Evolutionary conservation across 2,329 filamentous ascomycete genomes (phyloP).

Genomic region (Graphilbum ipis-grandicollis): DNA sequence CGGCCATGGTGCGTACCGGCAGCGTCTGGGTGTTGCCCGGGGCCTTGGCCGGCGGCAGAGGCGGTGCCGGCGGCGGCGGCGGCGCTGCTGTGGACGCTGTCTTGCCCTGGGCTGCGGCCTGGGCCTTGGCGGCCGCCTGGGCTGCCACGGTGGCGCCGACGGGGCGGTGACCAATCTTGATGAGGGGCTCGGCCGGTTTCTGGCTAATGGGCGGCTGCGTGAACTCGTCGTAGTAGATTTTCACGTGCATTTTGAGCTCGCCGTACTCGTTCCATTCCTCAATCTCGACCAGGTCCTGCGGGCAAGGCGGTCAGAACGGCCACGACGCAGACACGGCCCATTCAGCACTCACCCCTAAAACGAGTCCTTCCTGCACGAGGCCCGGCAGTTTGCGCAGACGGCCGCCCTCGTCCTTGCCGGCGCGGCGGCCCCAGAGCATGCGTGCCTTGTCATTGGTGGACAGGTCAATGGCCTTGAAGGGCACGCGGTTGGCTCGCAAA

Average conservation of each 20-base stretch:
- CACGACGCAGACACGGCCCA: no score
- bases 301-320: conserved; percentile 1
- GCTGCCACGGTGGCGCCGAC: not conserved
- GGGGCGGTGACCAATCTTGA: not conserved
- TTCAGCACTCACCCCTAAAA: conserved; percentile 64
- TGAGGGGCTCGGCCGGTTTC: conserved; percentile 24
- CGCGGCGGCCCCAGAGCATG: conserved; percentile 72
- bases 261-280: conserved; percentile 99
- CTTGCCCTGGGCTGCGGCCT: conserved; percentile 9
- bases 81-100: conserved; percentile 1
- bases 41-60: conserved; percentile 10
- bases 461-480: conserved; percentile 82
- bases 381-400: conserved; percentile 65
- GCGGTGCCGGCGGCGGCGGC: conserved; percentile 10
- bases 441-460: conserved; percentile 79
- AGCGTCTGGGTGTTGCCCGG: conserved; percentile 13
- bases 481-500: conserved; percentile 81
- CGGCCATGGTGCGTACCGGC: conserved; percentile 36
- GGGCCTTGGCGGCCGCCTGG: conserved; percentile 2
- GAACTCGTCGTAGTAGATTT: conserved; percentile 45
- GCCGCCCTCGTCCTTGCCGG: conserved; percentile 50
- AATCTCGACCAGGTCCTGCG: conserved; percentile 79
- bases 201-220: conserved; percentile 39
- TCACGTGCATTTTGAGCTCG: conserved; percentile 77
- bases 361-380: conserved; percentile 69